Evolutionary conservation across 768 basidiomycete species (phyloP).

Genomic region (Cantharellus anzutake): DNA sequence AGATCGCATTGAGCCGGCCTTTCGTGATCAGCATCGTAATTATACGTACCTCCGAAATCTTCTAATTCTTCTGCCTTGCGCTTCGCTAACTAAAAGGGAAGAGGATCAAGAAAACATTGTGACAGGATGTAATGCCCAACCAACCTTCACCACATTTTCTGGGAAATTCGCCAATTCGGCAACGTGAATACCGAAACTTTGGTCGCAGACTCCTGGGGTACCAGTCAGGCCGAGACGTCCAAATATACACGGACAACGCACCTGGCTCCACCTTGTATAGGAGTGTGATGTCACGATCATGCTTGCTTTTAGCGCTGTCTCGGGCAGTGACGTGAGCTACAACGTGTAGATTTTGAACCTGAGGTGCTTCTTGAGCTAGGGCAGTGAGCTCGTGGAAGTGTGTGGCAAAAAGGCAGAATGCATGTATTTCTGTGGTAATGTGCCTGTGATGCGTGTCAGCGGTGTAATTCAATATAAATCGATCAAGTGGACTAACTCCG

Average conservation of each 20-base stretch:
- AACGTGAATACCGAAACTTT: constrained; percentile 97
- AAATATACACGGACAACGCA: constrained; percentile 17
- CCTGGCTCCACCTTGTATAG: constrained; percentile 64
- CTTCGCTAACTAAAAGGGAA: constrained; percentile 48
- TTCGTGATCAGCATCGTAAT: not conserved
- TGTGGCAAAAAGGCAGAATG: constrained; percentile 92
- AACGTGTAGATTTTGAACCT: constrained; percentile 91
- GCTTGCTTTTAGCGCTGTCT: constrained; percentile 18
- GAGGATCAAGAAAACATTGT: not conserved
- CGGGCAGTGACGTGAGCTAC: constrained; percentile 68
- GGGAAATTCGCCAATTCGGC: constrained; percentile 97
- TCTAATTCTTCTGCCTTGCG: constrained; percentile 83
- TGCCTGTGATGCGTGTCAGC: constrained; percentile 32
- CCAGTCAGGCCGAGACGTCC: not conserved
- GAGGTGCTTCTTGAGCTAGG: constrained; percentile 63
- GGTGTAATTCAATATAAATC: not conserved
- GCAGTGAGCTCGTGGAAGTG: constrained; percentile 96
- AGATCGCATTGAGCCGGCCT: not conserved
- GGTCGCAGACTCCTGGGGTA: constrained; percentile 65
- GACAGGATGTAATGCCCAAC: constrained; percentile 8
- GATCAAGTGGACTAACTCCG: constrained; percentile 42
- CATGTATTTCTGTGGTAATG: constrained; percentile 80
- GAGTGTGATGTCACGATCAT: constrained; percentile 62
- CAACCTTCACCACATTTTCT: constrained; percentile 73
- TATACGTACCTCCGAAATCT: constrained; percentile 42